Conservation (phyloP, 768 basidiomycete species). For the Mycena chlorophos region DNA sequence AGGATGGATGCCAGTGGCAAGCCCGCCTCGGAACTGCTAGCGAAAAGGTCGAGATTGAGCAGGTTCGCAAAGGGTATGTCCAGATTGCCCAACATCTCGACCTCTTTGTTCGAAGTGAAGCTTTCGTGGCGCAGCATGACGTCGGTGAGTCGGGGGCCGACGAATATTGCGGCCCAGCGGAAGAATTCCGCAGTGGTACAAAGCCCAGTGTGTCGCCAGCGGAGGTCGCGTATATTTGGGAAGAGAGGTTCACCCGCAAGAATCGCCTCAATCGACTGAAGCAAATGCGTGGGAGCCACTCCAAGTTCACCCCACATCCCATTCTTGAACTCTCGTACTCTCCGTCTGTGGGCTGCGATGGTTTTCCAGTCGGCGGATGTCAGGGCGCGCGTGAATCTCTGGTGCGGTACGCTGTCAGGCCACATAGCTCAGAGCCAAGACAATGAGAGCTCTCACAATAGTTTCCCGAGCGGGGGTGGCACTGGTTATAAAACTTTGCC, state of each 20-base stretch:
- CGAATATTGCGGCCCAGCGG: neutral
- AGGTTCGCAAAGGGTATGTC: neutral
- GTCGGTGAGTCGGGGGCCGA: neutral
- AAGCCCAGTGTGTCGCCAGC: neutral
- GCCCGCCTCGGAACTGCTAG: neutral
- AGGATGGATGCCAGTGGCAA: neutral
- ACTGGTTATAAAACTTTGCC: neutral
- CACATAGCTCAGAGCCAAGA: neutral
- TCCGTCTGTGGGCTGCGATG: too few species aligned
- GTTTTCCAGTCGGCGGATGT: too few species aligned
- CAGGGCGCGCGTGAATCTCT: too few species aligned
- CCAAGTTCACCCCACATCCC: too few species aligned
- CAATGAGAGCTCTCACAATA: neutral
- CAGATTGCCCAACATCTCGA: neutral
- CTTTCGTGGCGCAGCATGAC: neutral
- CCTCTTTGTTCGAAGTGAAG: neutral
- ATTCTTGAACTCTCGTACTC: too few species aligned
- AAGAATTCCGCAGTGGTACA: neutral
- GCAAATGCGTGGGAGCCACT: too few species aligned
- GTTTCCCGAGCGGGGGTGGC: neutral
- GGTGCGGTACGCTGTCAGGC: neutral
- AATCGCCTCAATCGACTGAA: too few species aligned
- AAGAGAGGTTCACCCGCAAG: too few species aligned
- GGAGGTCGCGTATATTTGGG: neutral
- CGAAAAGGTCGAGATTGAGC: neutral